These are phyloP conservation scores for Kodamaea arcana DNA, from an alignment of 1,139 yeast species.

Conservation along the genomic window DNA sequence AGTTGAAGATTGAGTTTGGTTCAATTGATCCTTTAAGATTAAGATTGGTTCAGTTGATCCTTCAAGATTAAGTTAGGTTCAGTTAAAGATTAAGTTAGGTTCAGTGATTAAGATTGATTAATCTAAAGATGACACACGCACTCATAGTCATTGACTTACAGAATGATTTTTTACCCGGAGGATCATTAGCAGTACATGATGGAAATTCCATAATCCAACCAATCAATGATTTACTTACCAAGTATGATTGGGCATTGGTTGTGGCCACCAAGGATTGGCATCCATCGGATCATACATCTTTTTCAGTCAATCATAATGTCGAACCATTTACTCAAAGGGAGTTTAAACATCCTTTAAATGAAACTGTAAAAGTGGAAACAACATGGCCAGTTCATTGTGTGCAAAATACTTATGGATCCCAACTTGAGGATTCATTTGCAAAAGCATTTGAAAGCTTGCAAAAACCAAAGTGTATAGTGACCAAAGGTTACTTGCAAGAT, in stretches of 20 bases:
- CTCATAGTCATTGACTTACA: slow-evolving; percentile 76
- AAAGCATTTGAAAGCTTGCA: slow-evolving; percentile 21
- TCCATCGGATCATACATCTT: slow-evolving; percentile 71
- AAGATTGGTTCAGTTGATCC: too few species aligned
- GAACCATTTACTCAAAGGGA: slow-evolving; percentile 49
- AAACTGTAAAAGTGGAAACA: slow-evolving; percentile 29
- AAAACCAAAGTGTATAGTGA: slow-evolving; percentile 41
- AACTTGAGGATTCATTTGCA: slow-evolving; percentile 47
- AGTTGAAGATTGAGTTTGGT: too few species aligned
- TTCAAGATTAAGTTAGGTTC: too few species aligned
- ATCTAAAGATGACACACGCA: too few species aligned
- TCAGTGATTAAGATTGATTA: too few species aligned
- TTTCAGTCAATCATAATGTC: slow-evolving; percentile 64
- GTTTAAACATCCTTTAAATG: slow-evolving; percentile 50
- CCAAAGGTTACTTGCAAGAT: slow-evolving; percentile 67
- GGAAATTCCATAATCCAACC: slow-evolving; percentile 60
- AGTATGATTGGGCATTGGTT: slow-evolving; percentile 54
- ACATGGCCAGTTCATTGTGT: slow-evolving; percentile 95
- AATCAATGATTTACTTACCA: slow-evolving; percentile 38
- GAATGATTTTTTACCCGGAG: slow-evolving; percentile 81
- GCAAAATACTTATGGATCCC: slow-evolving; percentile 63
- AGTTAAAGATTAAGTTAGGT: too few species aligned
- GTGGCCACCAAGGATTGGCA: slow-evolving; percentile 90
- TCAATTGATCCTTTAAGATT: too few species aligned
- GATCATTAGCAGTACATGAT: slow-evolving; percentile 65